Conservation (phyloP, 352 stramenopile species). For the Globisporangium paddicum region DNA sequence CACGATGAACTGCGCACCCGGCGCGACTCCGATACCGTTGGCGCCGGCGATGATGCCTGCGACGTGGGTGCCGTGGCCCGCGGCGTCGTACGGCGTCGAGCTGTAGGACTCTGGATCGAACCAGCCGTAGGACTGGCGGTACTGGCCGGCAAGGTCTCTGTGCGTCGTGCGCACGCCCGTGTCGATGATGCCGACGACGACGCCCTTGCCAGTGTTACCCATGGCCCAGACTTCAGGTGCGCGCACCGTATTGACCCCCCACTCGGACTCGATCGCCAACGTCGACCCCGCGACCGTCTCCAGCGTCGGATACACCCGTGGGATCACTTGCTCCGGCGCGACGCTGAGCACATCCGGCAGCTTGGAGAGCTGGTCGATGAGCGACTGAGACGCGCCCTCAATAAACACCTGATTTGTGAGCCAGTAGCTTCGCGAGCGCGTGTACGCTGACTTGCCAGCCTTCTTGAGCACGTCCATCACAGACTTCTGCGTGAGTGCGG, state of each 20-base stretch:
- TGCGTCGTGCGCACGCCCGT: slow-evolving; percentile 49
- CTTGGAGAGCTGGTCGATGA: slow-evolving; percentile 43
- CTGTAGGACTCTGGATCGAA: slow-evolving; percentile 33
- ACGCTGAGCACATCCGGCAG: slow-evolving; percentile 35
- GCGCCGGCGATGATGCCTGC: slow-evolving; percentile 12
- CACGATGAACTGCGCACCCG: slow-evolving; percentile 19
- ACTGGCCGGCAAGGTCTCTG: slow-evolving; percentile 35
- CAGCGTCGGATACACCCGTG: slow-evolving; percentile 22
- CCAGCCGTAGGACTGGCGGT: slow-evolving; percentile 44
- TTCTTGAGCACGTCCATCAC: slow-evolving; percentile 26
- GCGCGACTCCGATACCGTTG: slow-evolving; percentile 19
- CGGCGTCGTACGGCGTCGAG: slow-evolving; percentile 10
- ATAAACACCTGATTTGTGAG: slow-evolving; percentile 62
- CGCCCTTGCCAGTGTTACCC: slow-evolving; percentile 41
- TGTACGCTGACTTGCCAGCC: slow-evolving; percentile 14
- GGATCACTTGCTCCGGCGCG: slow-evolving; percentile 35
- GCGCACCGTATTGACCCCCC: slow-evolving; percentile 48
- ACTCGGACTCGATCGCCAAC: slow-evolving; percentile 29
- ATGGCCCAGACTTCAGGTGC: slow-evolving; percentile 39
- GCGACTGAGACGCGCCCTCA: slow-evolving; percentile 29
- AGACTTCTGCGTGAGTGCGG: slow-evolving; percentile 26
- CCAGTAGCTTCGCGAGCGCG: slow-evolving; percentile 42
- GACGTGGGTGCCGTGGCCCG: slow-evolving; percentile 19
- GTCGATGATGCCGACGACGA: slow-evolving; percentile 61
- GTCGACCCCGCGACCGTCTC: slow-evolving; percentile 27